These are phyloP conservation scores for Chlamydomonas sp. DNA, from an alignment of 139 green algal species.

Conservation along the genomic window DNA sequence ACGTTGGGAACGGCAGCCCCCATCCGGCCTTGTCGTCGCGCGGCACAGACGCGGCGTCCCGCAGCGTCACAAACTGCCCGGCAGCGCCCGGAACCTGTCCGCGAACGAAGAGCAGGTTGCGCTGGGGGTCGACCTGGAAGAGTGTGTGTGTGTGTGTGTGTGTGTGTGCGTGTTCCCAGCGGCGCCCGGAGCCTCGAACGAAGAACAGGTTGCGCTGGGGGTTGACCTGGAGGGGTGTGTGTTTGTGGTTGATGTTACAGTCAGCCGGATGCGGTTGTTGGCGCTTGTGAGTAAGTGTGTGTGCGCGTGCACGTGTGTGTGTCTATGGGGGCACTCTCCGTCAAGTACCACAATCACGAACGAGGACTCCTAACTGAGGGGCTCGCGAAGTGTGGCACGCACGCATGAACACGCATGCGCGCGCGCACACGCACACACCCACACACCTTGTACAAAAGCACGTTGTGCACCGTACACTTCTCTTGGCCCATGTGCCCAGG, in stretches of 20 bases:
- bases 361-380: no score
- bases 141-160: no score
- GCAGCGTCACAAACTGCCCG: constrained; percentile 72
- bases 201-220: constrained; percentile 85
- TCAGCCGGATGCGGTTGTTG: no score
- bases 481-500: constrained; percentile 84
- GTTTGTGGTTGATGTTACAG: no score
- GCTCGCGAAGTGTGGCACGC: no score
- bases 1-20: constrained; percentile 22
- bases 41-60: constrained; percentile 43
- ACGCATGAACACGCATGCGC: no score
- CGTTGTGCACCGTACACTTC: constrained; percentile 66
- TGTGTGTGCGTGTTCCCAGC: no score
- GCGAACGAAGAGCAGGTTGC: constrained; percentile 91
- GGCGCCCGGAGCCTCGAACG: constrained; percentile 83
- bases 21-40: constrained; percentile 17
- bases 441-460: constrained; percentile 65
- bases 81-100: constrained; percentile 84
- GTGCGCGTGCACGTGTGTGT: no score
- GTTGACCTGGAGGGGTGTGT: constrained; percentile 94
- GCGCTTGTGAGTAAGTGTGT: no score
- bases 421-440: no score
- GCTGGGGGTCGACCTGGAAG: constrained; percentile 82
- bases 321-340: constrained; percentile 78
- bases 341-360: constrained; percentile 87